Percentiles rank a stretch among this genome's conserved stretches.
Conservation (phyloP, 148 eudicot species). For the Simmondsia chinensis region DNA sequence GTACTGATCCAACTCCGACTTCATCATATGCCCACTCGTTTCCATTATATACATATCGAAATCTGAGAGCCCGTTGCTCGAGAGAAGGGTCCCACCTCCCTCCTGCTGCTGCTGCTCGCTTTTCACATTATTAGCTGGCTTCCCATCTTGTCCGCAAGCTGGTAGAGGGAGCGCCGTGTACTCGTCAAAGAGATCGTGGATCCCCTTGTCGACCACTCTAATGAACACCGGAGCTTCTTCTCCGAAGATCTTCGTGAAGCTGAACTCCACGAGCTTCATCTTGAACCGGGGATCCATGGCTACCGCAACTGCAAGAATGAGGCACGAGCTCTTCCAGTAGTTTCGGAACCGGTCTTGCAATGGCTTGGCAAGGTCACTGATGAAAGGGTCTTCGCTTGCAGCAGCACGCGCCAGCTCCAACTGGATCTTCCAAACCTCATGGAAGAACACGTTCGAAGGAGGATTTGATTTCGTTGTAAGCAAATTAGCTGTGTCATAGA, state of each 20-base stretch:
- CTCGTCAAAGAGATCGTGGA: slow-evolving; percentile 76
- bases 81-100: too few relatives aligned
- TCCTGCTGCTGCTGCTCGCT: too few relatives aligned
- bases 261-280: slow-evolving; percentile 90
- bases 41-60: slow-evolving; percentile 90
- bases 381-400: slow-evolving; percentile 54
- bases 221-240: slow-evolving; percentile 55
- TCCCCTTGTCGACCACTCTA: slow-evolving; percentile 67
- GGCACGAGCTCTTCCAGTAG: slow-evolving; percentile 66
- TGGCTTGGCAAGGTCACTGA: slow-evolving; percentile 36
- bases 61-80: slow-evolving; percentile 56
- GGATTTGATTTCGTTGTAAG: slow-evolving; percentile 29
- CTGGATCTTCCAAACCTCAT: slow-evolving; percentile 89
- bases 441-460: slow-evolving; percentile 65
- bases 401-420: slow-evolving; percentile 67
- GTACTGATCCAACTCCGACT: slow-evolving; percentile 83
- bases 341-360: slow-evolving; percentile 69
- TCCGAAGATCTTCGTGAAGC: slow-evolving; percentile 70
- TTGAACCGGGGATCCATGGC: slow-evolving; percentile 93
- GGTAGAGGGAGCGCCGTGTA: slow-evolving; percentile 45
- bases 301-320: slow-evolving; percentile 69
- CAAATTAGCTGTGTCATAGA: slow-evolving; percentile 59
- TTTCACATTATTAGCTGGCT: slow-evolving; percentile 18
- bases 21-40: slow-evolving; percentile 63
- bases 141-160: slow-evolving; percentile 27